These are phyloP conservation scores for Aureococcus anophagefferens DNA, from an alignment of 108 stramenopile species.

Conservation along the genomic window DNA sequence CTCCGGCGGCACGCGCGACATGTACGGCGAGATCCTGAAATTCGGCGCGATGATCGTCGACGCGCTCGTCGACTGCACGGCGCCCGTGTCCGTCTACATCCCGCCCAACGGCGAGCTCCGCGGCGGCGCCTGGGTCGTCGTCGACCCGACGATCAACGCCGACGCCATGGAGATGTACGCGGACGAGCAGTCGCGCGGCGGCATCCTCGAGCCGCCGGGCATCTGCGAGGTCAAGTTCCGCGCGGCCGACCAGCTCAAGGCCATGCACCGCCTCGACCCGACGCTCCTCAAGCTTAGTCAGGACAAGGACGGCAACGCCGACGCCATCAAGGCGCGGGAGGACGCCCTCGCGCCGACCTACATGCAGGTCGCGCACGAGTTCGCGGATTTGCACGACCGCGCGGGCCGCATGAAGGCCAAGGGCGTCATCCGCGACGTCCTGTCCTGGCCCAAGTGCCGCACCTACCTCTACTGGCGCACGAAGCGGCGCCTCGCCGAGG, in stretches of 20 bases:
- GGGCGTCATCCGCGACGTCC: constrained; percentile 80
- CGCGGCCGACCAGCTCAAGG: constrained; percentile 71
- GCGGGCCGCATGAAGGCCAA: constrained; percentile 98
- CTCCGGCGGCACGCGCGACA: constrained; percentile 96
- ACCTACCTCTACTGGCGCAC: constrained; percentile 93
- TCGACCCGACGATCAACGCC: constrained; percentile 96
- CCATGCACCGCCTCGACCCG: constrained; percentile 88
- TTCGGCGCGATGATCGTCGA: constrained; percentile 97
- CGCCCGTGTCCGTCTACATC: constrained; percentile 98
- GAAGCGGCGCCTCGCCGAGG: constrained; percentile 90
- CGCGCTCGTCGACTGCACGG: constrained; percentile 87
- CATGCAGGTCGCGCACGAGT: constrained; percentile 89
- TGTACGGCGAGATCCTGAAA: constrained; percentile 99
- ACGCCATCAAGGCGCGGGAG: constrained; percentile 52
- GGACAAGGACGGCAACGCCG: constrained; percentile 30
- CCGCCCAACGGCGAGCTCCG: constrained; percentile 95
- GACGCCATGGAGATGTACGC: constrained; percentile 98
- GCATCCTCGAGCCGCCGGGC: constrained; percentile 95
- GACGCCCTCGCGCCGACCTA: constrained; percentile 75
- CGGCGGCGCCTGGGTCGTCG: constrained; percentile 99
- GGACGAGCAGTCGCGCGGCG: constrained; percentile 68
- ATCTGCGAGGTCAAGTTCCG: constrained; percentile 94
- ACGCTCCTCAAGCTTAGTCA: constrained; percentile 60
- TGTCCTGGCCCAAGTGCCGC: constrained; percentile 80
- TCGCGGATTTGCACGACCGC: constrained; percentile 98